Conservation (phyloP, 805 yeast genomes). For the Ogataea dorogensis region DNA sequence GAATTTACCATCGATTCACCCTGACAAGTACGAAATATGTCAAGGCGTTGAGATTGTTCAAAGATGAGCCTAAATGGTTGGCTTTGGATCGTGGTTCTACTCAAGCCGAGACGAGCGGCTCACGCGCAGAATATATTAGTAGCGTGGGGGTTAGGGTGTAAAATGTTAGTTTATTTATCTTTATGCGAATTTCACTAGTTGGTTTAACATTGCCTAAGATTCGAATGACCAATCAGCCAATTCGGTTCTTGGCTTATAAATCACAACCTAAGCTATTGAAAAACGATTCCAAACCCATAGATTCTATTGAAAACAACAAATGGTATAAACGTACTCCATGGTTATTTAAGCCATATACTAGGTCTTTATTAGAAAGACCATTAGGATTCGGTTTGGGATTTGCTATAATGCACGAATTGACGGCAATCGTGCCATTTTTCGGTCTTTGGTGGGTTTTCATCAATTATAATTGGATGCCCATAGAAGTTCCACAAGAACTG, state of each 20-base stretch:
- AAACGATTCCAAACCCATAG: no score
- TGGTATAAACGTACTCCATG: slow-evolving; percentile 33
- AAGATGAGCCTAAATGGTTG: slow-evolving; percentile 96
- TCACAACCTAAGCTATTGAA: slow-evolving; percentile 24
- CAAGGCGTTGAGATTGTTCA: slow-evolving; percentile 77
- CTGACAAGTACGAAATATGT: slow-evolving; percentile 61
- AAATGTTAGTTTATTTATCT: slow-evolving; percentile 2
- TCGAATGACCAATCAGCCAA: no score
- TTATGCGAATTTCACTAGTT: not conserved
- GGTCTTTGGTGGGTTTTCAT: slow-evolving; percentile 51
- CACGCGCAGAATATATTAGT: slow-evolving; percentile 46
- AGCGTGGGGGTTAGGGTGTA: slow-evolving; percentile 18
- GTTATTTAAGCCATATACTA: slow-evolving; percentile 33
- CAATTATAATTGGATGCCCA: slow-evolving; percentile 41
- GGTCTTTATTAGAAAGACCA: slow-evolving; percentile 32
- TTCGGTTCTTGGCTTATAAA: slow-evolving; percentile 23
- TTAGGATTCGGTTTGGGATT: slow-evolving; percentile 44
- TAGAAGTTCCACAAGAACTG: slow-evolving; percentile 50
- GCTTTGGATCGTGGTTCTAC: slow-evolving; percentile 58
- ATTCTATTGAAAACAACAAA: slow-evolving; percentile 31
- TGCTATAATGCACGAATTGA: slow-evolving; percentile 49
- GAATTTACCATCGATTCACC: slow-evolving; percentile 92
- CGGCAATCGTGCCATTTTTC: slow-evolving; percentile 52
- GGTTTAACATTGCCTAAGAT: no score
- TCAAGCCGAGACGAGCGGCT: slow-evolving; percentile 43